Evolutionary conservation across 2,329 filamentous ascomycete genomes (phyloP).

Genomic region (Nemania sp.): DNA sequence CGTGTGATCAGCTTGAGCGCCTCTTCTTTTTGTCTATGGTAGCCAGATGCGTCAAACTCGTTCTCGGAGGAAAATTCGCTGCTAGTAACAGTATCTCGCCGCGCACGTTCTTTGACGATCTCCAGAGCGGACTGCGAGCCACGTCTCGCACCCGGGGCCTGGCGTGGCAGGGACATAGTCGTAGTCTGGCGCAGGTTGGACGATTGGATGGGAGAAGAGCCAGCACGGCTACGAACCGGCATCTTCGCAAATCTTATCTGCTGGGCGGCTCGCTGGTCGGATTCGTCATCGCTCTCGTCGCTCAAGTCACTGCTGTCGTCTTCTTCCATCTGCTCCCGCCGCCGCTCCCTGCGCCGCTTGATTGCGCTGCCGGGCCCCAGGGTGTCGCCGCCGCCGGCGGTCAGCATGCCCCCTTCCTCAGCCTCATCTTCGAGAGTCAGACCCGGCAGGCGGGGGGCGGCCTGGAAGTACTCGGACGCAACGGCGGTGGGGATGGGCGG

Average conservation of each 20-base stretch:
- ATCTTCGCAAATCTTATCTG: constrained; percentile 97
- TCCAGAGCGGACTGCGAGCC: constrained; percentile 75
- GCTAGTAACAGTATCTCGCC: constrained; percentile 78
- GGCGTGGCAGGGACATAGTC: constrained; percentile 52
- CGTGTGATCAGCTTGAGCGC: constrained; percentile 62
- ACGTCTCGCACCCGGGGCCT: constrained; percentile 55
- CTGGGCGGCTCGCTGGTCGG: constrained; percentile 74
- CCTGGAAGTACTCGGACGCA: constrained; percentile 82
- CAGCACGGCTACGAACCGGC: constrained; percentile 83
- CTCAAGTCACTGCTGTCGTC: constrained; percentile 85
- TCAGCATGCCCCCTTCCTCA: constrained; percentile 74
- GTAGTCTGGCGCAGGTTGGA: constrained; percentile 63
- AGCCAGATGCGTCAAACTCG: constrained; percentile 70
- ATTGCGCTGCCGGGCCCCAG: constrained; percentile 69
- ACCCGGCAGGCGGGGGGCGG: constrained; percentile 63
- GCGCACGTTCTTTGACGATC: constrained; percentile 68
- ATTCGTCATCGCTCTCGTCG: constrained; percentile 82
- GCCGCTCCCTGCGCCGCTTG: constrained; percentile 63
- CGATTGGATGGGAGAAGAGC: constrained; percentile 81
- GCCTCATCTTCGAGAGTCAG: constrained; percentile 71
- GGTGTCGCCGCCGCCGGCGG: constrained; percentile 69
- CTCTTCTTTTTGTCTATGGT: constrained; percentile 63
- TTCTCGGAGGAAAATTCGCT: constrained; percentile 85
- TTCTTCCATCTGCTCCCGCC: constrained; percentile 77
- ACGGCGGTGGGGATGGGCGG: constrained; percentile 84